Conservation (phyloP, 768 basidiomycete genomes). For the Tubosaeta brunneosetosa region DNA sequence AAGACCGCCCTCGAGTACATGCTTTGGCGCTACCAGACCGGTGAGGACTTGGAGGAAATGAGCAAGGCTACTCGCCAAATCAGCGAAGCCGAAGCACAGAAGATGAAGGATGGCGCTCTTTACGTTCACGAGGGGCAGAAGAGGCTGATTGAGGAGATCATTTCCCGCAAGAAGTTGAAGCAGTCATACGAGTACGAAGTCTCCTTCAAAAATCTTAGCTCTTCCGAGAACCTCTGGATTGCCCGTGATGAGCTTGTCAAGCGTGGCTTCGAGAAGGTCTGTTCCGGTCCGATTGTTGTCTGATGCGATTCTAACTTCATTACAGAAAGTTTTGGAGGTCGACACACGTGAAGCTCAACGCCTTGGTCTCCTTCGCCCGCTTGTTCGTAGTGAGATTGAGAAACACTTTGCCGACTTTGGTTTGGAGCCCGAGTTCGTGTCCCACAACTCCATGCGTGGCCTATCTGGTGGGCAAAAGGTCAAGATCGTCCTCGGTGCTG, state of each 20-base stretch:
- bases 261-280: slow-evolving; percentile 93
- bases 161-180: slow-evolving; percentile 93
- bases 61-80: slow-evolving; percentile 86
- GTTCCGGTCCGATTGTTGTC: slow-evolving; percentile 9
- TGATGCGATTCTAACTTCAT: background rate
- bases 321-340: slow-evolving; percentile 90
- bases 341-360: slow-evolving; percentile 97
- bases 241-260: slow-evolving; percentile 95
- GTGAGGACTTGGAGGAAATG: slow-evolving; percentile 97
- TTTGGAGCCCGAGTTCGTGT: slow-evolving; percentile 98
- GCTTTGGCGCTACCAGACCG: slow-evolving; percentile 99
- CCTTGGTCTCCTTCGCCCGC: slow-evolving; percentile 89
- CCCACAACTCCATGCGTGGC: slow-evolving; percentile 99
- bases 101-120: slow-evolving; percentile 93
- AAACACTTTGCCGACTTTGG: slow-evolving; percentile 99
- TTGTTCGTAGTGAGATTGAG: slow-evolving; percentile 98
- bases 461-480: slow-evolving; percentile 98
- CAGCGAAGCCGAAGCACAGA: slow-evolving; percentile 79
- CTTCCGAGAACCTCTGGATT: slow-evolving; percentile 98
- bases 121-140: slow-evolving; percentile 92
- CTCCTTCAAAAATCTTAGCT: slow-evolving; percentile 90
- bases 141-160: slow-evolving; percentile 89
- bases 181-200: slow-evolving; percentile 99
- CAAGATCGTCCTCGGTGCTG: slow-evolving; percentile 97
- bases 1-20: slow-evolving; percentile 99